Evolutionary conservation across 345 rosid genomes (phyloP).

Genomic region (Eucalyptus melliodora): DNA sequence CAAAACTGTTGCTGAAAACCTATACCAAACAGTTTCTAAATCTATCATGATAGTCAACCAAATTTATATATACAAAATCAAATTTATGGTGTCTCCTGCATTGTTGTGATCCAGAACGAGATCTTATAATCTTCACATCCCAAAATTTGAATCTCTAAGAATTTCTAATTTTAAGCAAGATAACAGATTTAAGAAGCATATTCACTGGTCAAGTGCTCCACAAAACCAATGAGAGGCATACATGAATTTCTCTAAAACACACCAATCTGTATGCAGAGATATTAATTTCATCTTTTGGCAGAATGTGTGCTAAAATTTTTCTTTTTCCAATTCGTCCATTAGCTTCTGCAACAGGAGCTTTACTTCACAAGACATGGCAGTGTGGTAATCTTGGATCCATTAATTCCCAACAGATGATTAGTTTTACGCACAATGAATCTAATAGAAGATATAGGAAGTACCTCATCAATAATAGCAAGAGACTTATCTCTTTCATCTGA

Average conservation of each 20-base stretch:
- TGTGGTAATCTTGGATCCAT: neutral
- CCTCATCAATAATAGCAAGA: constrained; percentile 75
- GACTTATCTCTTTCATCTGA: constrained; percentile 74
- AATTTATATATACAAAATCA: neutral
- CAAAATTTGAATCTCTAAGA: neutral
- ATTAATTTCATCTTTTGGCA: neutral
- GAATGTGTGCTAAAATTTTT: neutral
- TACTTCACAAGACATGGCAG: neutral
- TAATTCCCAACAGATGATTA: neutral
- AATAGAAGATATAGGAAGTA: neutral
- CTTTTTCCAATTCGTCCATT: neutral
- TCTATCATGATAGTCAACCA: neutral
- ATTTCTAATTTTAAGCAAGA: neutral
- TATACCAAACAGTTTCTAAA: neutral
- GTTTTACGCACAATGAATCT: neutral
- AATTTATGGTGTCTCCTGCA: neutral
- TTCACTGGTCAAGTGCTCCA: neutral
- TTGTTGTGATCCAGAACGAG: neutral
- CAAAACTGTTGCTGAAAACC: neutral
- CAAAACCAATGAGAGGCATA: neutral
- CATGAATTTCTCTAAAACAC: neutral
- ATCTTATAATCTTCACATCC: neutral
- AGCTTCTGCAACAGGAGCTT: neutral
- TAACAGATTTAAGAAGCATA: neutral
- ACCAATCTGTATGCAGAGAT: neutral